Percentiles rank a stretch among this genome's conserved stretches.
These are phyloP conservation scores for Naganishia randhawae DNA, from an alignment of 768 basidiomycete species.

Conservation along the genomic window DNA sequence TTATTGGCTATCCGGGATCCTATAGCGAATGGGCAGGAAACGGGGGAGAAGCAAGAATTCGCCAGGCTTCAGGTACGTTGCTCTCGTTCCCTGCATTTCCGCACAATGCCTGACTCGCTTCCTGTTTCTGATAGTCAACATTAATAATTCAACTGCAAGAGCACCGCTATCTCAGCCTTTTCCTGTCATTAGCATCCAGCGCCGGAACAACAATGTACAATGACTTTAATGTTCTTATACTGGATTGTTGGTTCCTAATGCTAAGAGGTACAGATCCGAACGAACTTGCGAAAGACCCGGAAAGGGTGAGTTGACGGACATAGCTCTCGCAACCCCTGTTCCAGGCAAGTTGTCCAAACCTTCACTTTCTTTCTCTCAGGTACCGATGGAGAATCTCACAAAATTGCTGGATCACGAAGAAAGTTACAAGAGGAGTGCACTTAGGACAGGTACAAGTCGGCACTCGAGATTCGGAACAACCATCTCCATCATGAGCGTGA, in stretches of 20 bases:
- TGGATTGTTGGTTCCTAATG: slow-evolving; percentile 89
- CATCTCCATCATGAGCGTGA: slow-evolving; percentile 66
- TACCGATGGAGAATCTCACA: slow-evolving; percentile 60
- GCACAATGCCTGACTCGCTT: slow-evolving; percentile 1
- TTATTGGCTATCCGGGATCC: slow-evolving; percentile 90
- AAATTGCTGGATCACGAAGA: slow-evolving; percentile 75
- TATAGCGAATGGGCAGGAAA: slow-evolving; percentile 65
- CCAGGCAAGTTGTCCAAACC: neutral
- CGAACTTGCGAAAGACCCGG: slow-evolving; percentile 51
- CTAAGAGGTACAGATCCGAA: slow-evolving; percentile 73
- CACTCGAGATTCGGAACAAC: slow-evolving; percentile 98
- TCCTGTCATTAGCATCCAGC: slow-evolving; percentile 82
- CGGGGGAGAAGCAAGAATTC: slow-evolving; percentile 73
- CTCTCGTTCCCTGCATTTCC: neutral
- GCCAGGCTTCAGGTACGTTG: slow-evolving; percentile 63
- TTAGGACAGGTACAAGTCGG: slow-evolving; percentile 62
- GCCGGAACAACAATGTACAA: slow-evolving; percentile 74
- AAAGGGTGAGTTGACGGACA: slow-evolving; percentile 36
- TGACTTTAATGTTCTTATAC: slow-evolving; percentile 78
- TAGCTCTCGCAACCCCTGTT: too few species aligned
- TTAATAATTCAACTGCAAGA: slow-evolving; percentile 68
- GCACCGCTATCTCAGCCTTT: slow-evolving; percentile 68
- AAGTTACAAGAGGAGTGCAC: slow-evolving; percentile 59
- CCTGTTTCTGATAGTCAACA: slow-evolving; percentile 54
- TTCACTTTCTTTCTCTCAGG: slow-evolving; percentile 52